Conservation (phyloP, 352 stramenopile species). For the Phytophthora pinifolia region DNA sequence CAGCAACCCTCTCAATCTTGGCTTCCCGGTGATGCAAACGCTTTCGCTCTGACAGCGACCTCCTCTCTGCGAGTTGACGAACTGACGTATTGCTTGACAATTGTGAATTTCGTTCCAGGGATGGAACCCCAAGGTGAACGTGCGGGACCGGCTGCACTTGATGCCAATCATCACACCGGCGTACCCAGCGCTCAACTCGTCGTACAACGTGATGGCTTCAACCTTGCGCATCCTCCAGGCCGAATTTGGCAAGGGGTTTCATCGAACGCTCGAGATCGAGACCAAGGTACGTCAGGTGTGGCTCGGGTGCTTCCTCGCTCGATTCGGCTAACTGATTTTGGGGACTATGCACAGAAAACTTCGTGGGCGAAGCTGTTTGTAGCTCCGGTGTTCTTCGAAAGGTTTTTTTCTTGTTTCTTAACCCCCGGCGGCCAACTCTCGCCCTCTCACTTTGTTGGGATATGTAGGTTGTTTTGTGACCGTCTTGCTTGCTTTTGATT, state of each 20-base stretch:
- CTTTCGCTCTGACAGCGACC: constrained; percentile 8
- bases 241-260: constrained; percentile 79
- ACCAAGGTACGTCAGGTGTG: constrained; percentile 52
- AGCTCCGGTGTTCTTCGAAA: constrained; percentile 71
- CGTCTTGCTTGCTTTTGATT: constrained; percentile 5
- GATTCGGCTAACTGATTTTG: too few relatives aligned
- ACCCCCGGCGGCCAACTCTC: not conserved
- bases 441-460: not conserved
- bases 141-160: constrained; percentile 89
- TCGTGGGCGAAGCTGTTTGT: constrained; percentile 83
- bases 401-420: too few relatives aligned
- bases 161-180: constrained; percentile 99
- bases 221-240: constrained; percentile 91
- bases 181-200: constrained; percentile 98
- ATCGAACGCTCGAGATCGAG: constrained; percentile 77
- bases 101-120: constrained; percentile 37
- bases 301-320: not conserved
- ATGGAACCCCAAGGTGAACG: constrained; percentile 89
- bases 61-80: constrained; percentile 2
- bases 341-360: too few relatives aligned
- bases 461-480: constrained; percentile 13
- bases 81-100: constrained; percentile 14
- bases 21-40: constrained; percentile 58
- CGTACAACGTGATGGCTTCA: constrained; percentile 95
- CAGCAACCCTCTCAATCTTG: constrained; percentile 48